Evolutionary conservation across 2,329 filamentous ascomycete species (phyloP), one percentile per base, ranked within the genome.

Genomic region (Xylaria multiplex): DNA sequence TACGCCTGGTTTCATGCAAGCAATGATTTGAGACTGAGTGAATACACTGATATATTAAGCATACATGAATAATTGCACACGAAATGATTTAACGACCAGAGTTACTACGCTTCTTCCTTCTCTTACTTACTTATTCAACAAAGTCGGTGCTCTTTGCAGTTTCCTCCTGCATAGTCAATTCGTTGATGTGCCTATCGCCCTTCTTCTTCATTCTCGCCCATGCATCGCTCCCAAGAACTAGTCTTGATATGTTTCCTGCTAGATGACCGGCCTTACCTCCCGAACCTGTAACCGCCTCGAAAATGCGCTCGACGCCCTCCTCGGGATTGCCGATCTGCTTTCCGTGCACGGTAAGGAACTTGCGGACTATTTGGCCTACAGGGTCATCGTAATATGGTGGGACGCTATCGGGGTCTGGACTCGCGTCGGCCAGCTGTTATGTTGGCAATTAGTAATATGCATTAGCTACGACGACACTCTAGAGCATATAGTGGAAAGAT

Each of bases 211-310:
- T 70, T 19, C 73, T 63, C 43, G 37, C 22, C 50, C 66, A 59
- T 1, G 67, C 62, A 50, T 82, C 80, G 7, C 69, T 71, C 0
- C 80, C 81, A 19, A 82, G 67, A 11, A 77, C 77, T 35, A 81
- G 65, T 32, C 80, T 68, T 56, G 76, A 57, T 14, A 79, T 70
- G 58, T 75, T 76, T 1, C 77, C 76, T 65, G 71, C 74, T 27
- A 78, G 37, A 1, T 64, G 46, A 11, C 75, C 76, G 8, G 74
- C 77, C 46, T 73, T 61, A 2, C 76, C 78, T 35, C 42, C 59
- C 27, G 71, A 70, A 6, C 76, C 76, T 6, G 73, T 75, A 0
- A 77, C 74, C 16, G 76, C 77, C 65, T 80, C 77, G 56, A 79
- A 78, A 53, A 82, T 79, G 13, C 75, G 71, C 52, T 72, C 71